These are phyloP conservation scores for Trametopsis cervina DNA, from an alignment of 768 basidiomycete genomes.

Conservation along the genomic window DNA sequence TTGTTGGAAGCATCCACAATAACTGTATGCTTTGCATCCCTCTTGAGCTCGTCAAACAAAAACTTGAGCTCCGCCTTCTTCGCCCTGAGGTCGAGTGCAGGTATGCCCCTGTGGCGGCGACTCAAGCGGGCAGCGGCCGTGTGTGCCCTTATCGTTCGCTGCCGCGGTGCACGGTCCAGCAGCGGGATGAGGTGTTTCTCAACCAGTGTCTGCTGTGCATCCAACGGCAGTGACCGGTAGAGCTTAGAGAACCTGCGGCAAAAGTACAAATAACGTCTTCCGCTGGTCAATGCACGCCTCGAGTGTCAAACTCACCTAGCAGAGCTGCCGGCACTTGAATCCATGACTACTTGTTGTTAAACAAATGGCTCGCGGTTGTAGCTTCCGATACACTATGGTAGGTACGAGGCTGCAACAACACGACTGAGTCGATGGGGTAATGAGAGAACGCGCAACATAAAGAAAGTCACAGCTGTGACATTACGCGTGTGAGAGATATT, in stretches of 20 bases:
- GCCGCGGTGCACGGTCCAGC: constrained; percentile 35
- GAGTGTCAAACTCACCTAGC: neutral
- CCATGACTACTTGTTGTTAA: too few relatives aligned
- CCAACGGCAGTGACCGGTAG: constrained; percentile 45
- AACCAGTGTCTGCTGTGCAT: constrained; percentile 42
- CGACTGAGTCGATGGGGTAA: too few relatives aligned
- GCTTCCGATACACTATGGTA: too few relatives aligned
- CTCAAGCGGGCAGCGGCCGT: constrained; percentile 35
- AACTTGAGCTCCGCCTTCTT: constrained; percentile 50
- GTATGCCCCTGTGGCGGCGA: constrained; percentile 32
- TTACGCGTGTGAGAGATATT: too few relatives aligned
- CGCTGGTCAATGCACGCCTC: too few relatives aligned
- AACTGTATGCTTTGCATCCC: constrained; percentile 46
- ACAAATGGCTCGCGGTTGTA: too few relatives aligned
- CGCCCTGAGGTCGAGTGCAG: constrained; percentile 41
- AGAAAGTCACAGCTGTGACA: too few relatives aligned
- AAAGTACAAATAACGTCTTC: too few relatives aligned
- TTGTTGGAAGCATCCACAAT: constrained; percentile 47
- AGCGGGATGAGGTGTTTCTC: constrained; percentile 44
- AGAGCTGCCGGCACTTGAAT: neutral
- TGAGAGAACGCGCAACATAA: too few relatives aligned
- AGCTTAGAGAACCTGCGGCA: constrained; percentile 37
- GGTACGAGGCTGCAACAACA: too few relatives aligned
- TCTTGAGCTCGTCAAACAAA: constrained; percentile 45
- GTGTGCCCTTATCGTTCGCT: constrained; percentile 31